Conservation (phyloP, 73 alveolate genomes). For the Paramecium sexaurelia region DNA sequence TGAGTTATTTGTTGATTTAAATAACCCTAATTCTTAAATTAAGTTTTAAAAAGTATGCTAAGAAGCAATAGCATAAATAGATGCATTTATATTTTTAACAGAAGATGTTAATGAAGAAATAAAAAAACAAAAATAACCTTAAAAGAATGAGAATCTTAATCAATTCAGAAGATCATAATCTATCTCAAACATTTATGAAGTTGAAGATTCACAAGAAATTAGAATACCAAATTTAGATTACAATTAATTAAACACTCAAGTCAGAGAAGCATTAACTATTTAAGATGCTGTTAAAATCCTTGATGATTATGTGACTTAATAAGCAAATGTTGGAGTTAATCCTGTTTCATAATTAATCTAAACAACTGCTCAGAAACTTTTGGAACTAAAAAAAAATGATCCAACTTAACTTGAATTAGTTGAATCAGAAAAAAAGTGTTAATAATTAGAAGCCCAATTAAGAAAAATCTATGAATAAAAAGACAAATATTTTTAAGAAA, state of each 20-base stretch:
- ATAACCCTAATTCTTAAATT: background rate
- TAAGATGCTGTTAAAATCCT: background rate
- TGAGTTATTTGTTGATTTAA: background rate
- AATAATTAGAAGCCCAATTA: background rate
- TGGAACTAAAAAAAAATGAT: constrained; percentile 27
- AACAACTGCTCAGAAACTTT: background rate
- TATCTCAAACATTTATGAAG: constrained; percentile 37
- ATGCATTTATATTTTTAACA: constrained; percentile 14
- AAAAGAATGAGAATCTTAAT: background rate
- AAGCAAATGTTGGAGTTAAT: constrained; percentile 29
- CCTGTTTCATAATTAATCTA: constrained; percentile 40
- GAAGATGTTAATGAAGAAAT: background rate
- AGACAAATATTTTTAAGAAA: background rate
- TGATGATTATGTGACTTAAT: background rate
- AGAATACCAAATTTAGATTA: constrained; percentile 15
- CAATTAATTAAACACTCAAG: background rate
- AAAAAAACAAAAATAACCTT: background rate
- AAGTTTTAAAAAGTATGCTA: background rate
- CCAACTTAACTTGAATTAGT: background rate
- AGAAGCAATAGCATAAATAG: background rate
- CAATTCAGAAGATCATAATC: background rate
- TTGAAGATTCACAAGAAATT: background rate
- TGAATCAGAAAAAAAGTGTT: background rate
- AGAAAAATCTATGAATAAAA: constrained; percentile 48
- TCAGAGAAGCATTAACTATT: constrained; percentile 11